These are phyloP conservation scores for Coemansia sp. DNA, from an alignment of 192 early-diverging fungal genomes.

Conservation along the genomic window DNA sequence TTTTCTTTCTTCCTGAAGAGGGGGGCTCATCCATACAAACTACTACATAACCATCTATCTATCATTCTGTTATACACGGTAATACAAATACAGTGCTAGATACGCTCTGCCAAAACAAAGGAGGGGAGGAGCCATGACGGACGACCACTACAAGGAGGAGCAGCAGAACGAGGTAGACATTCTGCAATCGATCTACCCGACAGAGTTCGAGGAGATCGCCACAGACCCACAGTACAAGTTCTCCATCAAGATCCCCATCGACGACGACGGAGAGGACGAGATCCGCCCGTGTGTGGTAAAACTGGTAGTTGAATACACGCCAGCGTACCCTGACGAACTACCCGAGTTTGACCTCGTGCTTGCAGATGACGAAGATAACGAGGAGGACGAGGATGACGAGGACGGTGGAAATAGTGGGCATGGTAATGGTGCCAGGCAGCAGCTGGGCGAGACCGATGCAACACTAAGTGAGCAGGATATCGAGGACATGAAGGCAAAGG, in stretches of 20 bases:
- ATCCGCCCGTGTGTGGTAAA: conserved; percentile 56
- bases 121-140: conserved; percentile 14
- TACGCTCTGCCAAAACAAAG: neutral
- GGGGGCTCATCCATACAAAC: too few species aligned
- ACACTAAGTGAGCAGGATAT: conserved; percentile 39
- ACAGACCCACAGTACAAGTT: conserved; percentile 56
- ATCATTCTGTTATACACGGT: neutral
- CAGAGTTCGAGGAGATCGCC: conserved; percentile 67
- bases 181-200: conserved; percentile 79
- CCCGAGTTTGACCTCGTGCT: conserved; percentile 60
- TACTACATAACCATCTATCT: too few species aligned
- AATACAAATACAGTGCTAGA: neutral
- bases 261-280: conserved; percentile 59
- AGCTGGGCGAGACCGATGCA: conserved; percentile 48
- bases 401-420: neutral
- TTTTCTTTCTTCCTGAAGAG: too few species aligned
- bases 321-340: conserved; percentile 70
- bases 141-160: conserved; percentile 73
- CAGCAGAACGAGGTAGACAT: conserved; percentile 78
- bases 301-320: conserved; percentile 66
- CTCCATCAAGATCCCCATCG: conserved; percentile 59
- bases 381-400: conserved; percentile 6
- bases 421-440: neutral
- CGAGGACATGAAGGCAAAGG: conserved; percentile 31
- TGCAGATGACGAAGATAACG: conserved; percentile 25